Conservation (phyloP, 2,329 filamentous ascomycete genomes). For the Ascochyta clinopodiicola region DNA sequence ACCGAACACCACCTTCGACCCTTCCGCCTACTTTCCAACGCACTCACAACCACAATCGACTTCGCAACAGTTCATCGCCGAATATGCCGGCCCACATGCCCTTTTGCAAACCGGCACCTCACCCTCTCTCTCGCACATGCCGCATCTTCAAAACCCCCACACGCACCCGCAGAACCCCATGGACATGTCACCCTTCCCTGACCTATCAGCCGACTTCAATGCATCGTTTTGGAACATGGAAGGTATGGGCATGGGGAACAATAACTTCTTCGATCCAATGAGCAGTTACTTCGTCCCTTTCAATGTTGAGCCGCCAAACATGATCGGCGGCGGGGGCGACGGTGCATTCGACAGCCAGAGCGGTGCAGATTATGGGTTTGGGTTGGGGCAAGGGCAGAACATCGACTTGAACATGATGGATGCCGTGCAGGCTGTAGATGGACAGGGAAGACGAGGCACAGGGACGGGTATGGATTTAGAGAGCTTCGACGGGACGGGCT, state of each 20-base stretch:
- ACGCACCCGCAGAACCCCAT: slow-evolving; percentile 31
- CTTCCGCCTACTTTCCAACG: slow-evolving; percentile 37
- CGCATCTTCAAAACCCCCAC: slow-evolving; percentile 21
- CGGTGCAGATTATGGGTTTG: slow-evolving; percentile 33
- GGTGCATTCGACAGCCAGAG: slow-evolving; percentile 30
- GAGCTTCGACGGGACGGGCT: slow-evolving; percentile 3
- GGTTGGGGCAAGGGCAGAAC: slow-evolving; percentile 24
- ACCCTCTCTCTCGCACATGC: slow-evolving; percentile 37
- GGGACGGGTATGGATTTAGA: slow-evolving; percentile 6
- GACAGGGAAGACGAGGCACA: neutral
- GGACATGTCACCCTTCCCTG: slow-evolving; percentile 43
- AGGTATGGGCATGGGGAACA: slow-evolving; percentile 34
- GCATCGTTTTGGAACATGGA: slow-evolving; percentile 45
- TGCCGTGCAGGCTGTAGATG: slow-evolving; percentile 4
- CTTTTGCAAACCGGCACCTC: slow-evolving; percentile 36
- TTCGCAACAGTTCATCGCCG: slow-evolving; percentile 51
- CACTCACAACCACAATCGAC: slow-evolving; percentile 28
- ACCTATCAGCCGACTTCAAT: slow-evolving; percentile 41
- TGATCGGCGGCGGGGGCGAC: slow-evolving; percentile 43
- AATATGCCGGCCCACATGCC: slow-evolving; percentile 52
- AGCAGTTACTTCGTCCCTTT: slow-evolving; percentile 93
- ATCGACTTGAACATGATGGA: slow-evolving; percentile 31
- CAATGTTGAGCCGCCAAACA: slow-evolving; percentile 77
- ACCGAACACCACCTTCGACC: slow-evolving; percentile 39
- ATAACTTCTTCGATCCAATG: slow-evolving; percentile 50